Base-by-base conservation (phyloP, 2,329 filamentous ascomycete species). In the Penicillium italicum region DNA sequence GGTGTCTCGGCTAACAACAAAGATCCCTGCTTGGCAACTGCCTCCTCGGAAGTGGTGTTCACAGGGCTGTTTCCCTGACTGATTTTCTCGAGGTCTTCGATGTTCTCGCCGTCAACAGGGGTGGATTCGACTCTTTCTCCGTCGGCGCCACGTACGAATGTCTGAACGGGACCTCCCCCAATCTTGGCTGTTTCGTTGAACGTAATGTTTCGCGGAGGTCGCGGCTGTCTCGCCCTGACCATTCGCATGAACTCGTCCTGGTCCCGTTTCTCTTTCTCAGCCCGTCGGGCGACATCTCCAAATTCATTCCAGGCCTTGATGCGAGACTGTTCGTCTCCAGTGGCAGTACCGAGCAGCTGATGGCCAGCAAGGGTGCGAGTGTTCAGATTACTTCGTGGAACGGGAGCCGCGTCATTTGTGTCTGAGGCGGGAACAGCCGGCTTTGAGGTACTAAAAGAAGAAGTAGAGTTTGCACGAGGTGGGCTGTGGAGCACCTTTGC, bases 401-500 rank as follows among this genome's bases (percentile, higher is more conserved):
- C 6, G 4, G 9, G 3, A 16, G 14, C 3, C 16, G 37, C 5
- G 0, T 26, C 5, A 10, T 20, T 18, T 9, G 30, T 14, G 5
- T 9, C 46, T 9, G 42, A 20, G 11, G 38, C 43, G 16, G 55
- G 43, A 11, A 56, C 50, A 16, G 28, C 28, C 9, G 28, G 18
- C 22, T 16, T n/a, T 14, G 5, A 14, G 16, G 45, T 6, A n/a
- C 10, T 14, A 2, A 24, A 5, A 24, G 24, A 40, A 9, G 45
- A 66, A 16, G 72, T 70, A 59, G 30, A 11, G 1, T 34, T 14
- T 5, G 18, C 18, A 8, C 30, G 20, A n/a, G 28, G 43, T 34
- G 43, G 43, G 1, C 3, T n/a, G 24, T 85, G 78, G 6, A 80
- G 66, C 45, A 86, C 73, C 1, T 79, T 58, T 0, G 92, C 94